Evolutionary conservation across 1,284 basidiomycete species (phyloP), one percentile per base, ranked within the genome.

Genomic region (Cystobasidium slooffiae): DNA sequence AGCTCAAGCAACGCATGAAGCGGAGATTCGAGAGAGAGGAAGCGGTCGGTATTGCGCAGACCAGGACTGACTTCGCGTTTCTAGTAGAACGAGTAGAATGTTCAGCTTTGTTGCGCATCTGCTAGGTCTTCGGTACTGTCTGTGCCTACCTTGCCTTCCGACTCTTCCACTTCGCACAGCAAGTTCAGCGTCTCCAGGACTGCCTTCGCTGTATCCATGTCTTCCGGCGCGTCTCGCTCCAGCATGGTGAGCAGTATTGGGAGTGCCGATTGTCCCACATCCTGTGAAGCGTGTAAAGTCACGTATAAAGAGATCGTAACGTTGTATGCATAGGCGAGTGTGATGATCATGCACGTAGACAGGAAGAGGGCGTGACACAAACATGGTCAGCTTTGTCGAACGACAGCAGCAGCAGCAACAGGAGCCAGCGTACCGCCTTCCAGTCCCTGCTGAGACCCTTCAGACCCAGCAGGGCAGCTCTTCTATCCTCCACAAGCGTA

Each of bases 381-480:
- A 31, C 31, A 31, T 31, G 31, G 55, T 14, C 24, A 14, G 31
- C 6, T 49, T 67, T 5, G 12, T 39, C 61, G 5, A 39, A 44
- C 61, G 37, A 18, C 49, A 31, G n/a, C 67, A 46, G 31, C 67
- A 68, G 43, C 43, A 47, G 47, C 78, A 58, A 79, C 69, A 10
- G 79, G 75, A n/a, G 62, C 18, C 12, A 6, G 79, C 83, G 69
- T 39, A 84, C 82, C 75, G 88, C 86, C 81, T 92, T 94, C 86
- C 92, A 94, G 83, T 97, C 95, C 70, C 94, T 87, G 61, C 90
- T 86, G 63, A 98, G 88, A 16, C 94, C 94, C 82, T 98, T 98
- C 78, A 99, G 87, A 0, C 93, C 88, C 55, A 97, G 85, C 9
- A 99, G 90, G 0, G 95, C 91, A 20, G 95, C 95, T 66, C 93